Base-by-base conservation (phyloP, 495 filamentous ascomycete species). In the Lasiosphaeria miniovina region DNA sequence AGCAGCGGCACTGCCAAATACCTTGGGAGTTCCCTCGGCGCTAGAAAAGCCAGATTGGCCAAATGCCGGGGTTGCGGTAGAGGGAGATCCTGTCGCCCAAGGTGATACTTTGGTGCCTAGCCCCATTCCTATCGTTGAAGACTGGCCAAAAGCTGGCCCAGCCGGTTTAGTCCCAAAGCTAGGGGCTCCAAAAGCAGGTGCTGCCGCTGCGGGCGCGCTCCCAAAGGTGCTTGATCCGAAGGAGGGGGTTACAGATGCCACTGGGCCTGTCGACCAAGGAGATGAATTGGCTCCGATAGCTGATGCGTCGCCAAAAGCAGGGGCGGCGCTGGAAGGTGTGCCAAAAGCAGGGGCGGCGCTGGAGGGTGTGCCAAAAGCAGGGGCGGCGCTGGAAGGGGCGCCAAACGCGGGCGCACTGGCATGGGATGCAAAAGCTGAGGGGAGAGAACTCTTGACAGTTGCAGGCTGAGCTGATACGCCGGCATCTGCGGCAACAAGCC, bases 401-500 rank as follows among this genome's bases (percentile, higher is more conserved):
- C 67, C 74, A 61, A 77, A 78, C 3, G 70, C 54, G 24, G 75
- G 65, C 48, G 56, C 38, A 17, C 41, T 56, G 33, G 41, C 17
- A 6, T 59, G 35, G 31, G 52, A 17, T 45, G 63, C 72, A 66
- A 74, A 75, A 7, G 67, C 49, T 15, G 74, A 62, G 14, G 73
- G 49, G n/a, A 52, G 55, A 43, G 71, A 36, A 40, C 65, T n/a
- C 24, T 17, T 56, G 12, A 34, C 10, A 48, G 75, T 60, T 43
- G 73, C 63, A 60, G 75, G 59, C 50, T 74, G 68, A 49, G 67
- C 53, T 36, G 71, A 8, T 45, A 64, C 49, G 49, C 63, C 50
- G 46, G 62, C 52, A 62, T 71, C 65, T 48, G 68, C 72, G 63
- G 79, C 77, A 54, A 77, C 75, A 51, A 96, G 76, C 3, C 88